A percentile compares a stretch with the other conserved stretches of the same genome.
phyloP scores from a whole-genome alignment of 2,329 filamentous ascomycete genomes.

The Ceratocystis destructans region DNA sequence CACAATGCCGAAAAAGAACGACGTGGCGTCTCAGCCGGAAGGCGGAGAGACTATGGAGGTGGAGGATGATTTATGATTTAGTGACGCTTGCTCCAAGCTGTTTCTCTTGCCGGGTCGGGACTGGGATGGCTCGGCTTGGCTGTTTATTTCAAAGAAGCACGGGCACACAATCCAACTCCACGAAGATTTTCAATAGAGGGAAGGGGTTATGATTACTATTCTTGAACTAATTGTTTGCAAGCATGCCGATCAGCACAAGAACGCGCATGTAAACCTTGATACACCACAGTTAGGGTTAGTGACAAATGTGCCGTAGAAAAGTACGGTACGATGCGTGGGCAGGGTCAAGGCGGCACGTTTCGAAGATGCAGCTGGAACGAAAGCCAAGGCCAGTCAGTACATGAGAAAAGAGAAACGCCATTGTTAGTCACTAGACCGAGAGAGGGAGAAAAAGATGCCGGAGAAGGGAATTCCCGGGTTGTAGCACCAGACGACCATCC shows the following conservation, averaged over 20 bases:
- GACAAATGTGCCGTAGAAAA: not conserved
- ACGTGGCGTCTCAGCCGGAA: constrained; percentile 34
- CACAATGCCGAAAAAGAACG: constrained; percentile 64
- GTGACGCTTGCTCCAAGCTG: not conserved
- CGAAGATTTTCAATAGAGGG: not conserved
- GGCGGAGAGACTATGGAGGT: constrained; percentile 54
- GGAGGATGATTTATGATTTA: constrained; percentile 41
- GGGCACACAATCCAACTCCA: not conserved
- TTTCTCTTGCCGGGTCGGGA: not conserved
- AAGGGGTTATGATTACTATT: constrained; percentile 1
- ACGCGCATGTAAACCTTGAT: not conserved
- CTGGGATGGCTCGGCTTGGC: not conserved
- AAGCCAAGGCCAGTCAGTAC: not conserved
- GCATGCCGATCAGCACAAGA: not conserved
- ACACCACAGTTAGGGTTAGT: not conserved
- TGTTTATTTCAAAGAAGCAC: not conserved
- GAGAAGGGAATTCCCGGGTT: constrained; percentile 7
- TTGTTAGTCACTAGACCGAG: not conserved
- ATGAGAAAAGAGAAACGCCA: too few species aligned
- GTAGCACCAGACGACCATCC: not conserved
- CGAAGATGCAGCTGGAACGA: not conserved
- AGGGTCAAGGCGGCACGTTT: not conserved
- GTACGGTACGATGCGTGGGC: not conserved
- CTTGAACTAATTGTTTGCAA: not conserved
- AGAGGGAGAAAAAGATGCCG: not conserved